These are phyloP conservation scores for Batkoa obscura DNA, from an alignment of 371 early-diverging fungal species.

Conservation along the genomic window DNA sequence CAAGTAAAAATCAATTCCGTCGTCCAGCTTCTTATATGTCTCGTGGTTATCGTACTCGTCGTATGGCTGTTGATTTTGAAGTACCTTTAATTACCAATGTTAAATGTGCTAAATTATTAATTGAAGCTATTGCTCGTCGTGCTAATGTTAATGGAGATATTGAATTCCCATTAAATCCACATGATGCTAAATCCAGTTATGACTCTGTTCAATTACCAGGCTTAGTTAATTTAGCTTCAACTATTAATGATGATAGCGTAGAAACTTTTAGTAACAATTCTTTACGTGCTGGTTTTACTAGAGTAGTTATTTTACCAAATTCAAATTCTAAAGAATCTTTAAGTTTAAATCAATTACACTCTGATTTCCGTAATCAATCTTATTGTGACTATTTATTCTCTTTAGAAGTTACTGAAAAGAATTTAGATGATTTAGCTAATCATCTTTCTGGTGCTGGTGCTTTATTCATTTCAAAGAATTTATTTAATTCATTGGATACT, in stretches of 20 bases:
- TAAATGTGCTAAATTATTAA: constrained; percentile 92
- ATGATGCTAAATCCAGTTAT: constrained; percentile 79
- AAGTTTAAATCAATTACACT: neutral
- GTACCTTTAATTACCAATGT: constrained; percentile 92
- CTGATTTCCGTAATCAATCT: constrained; percentile 29
- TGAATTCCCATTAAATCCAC: constrained; percentile 47
- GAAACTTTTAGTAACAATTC: constrained; percentile 20
- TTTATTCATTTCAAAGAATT: constrained; percentile 36
- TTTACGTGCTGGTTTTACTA: constrained; percentile 74
- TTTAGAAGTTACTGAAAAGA: constrained; percentile 41
- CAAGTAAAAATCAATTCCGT: constrained; percentile 85
- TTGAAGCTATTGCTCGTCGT: constrained; percentile 72
- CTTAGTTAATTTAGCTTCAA: constrained; percentile 57
- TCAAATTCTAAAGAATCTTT: neutral
- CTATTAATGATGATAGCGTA: constrained; percentile 14
- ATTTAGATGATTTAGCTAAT: constrained; percentile 16
- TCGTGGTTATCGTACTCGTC: constrained; percentile 82
- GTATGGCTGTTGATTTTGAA: constrained; percentile 92
- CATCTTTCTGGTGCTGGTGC: constrained; percentile 23
- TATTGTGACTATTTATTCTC: constrained; percentile 58
- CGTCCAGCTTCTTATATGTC: constrained; percentile 90
- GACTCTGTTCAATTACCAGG: constrained; percentile 69
- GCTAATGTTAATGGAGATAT: constrained; percentile 12
- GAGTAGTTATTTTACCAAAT: constrained; percentile 14
- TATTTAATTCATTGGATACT: constrained; percentile 33